Base-by-base conservation (phyloP, 306 rosid genomes). In the Rosa persica region DNA sequence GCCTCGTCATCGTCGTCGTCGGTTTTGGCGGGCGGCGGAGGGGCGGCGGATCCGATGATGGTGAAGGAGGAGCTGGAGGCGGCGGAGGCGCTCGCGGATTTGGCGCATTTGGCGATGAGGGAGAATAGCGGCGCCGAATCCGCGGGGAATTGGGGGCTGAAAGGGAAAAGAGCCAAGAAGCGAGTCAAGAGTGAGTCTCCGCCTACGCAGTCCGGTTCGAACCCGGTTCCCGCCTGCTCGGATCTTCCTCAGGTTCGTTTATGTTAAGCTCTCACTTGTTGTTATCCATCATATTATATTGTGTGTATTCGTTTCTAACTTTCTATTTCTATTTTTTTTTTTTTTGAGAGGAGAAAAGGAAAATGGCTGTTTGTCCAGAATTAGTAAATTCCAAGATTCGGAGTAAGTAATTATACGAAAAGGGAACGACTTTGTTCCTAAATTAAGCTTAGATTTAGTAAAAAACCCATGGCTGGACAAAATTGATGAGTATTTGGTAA, bases 41-140 rank as follows among this genome's bases (percentile, higher is more conserved):
- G 77, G 27, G 86, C 4, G 10, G 79, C 76, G 77, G 98, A 89
- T 88, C 88, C 67, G 76, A 68, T 88, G 76, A 72, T 88, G 86
- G 88, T 89, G 57, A 78, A 80, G 86, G 85, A 80, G 20, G 99
- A 95, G 90, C 83, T 95, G 62, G 93, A 93, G 85, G 99, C 97
- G 81, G 99, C 99, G 47, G 98, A 91, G 93, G 94, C 96, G 70
- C 88, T 96, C 0, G 98, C 92, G 12, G 89, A 89, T 85, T 77
- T 93, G 76, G 91, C 99, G 3, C 83, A 80, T 20, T 76, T 90
- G 62, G 97, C 94, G 49, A 83, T 86, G 89, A 83, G 84, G 9
- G 88, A 87, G 46, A 77, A 58, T 27, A 57, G 77, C 40, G 77
- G 61, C 19, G 76, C 76, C 19, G 83, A 81, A 17, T 78, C 82